Evolutionary conservation across 257 asterid species (phyloP), one percentile per base, ranked within the genome.

Genomic region (Nicotiana otophora): DNA sequence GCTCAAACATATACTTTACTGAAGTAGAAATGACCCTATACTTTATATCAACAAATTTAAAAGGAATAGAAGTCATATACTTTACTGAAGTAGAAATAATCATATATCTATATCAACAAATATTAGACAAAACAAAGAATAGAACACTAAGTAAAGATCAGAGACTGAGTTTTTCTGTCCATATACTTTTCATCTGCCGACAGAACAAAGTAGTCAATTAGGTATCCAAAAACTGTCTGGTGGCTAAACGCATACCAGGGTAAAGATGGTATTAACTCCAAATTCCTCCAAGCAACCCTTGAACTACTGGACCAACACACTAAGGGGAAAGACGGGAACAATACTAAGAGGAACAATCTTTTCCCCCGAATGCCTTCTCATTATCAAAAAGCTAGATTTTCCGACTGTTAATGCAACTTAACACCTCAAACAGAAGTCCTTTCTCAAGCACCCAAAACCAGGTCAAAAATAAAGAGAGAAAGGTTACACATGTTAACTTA

Each of bases 401-500:
- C 60, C 60, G 23, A 72, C 60, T 72, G 78, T 23, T 46, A 3
- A 42, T 72, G 12, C 78, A 72, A 46, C 33, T 72, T 72, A 12
- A 42, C 58, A 42, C 78, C 36, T 42, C 34, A 72, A 74, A 48
- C 79, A 46, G 14, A 4, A 48, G 14, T 14, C 23, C 20, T 48
- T 74, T 48, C 60, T 5, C 8, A 14, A 75, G 65, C 66, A 57
- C 77, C 57, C 36, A 4, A n/a, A 39, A 62, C 39, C 36, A 58
- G 81, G 8, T n/a, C 26, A 20, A 53, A 48, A 28, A 81, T 20
- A 67, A 53, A 72, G 64, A 39, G 36, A 16, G 66, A 67, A 62
- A 60, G 53, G 23, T 68, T 46, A 65, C 62, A 68, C 74, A 19
- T 65, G 70, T 80, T 62, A 20, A 48, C 95, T 77, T 93, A 94